These are phyloP conservation scores for Friedmanniomyces endolithicus DNA, from an alignment of 495 filamentous ascomycete species.

Conservation along the genomic window DNA sequence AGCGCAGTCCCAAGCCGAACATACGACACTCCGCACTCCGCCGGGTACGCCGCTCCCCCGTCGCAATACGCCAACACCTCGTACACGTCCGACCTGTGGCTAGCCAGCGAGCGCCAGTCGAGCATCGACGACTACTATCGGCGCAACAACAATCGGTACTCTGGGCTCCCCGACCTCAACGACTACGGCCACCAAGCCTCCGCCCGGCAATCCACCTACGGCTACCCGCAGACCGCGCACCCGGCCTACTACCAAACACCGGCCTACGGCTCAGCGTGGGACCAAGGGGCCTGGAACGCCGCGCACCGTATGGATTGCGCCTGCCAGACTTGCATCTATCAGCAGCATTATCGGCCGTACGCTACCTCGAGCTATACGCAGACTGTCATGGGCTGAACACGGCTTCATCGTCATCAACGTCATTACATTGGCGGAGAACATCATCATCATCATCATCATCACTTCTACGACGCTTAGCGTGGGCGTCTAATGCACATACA, in stretches of 20 bases:
- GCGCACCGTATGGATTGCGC: conserved; percentile 48
- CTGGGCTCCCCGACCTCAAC: conserved; percentile 27
- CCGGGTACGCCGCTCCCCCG: background rate
- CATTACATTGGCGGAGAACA: background rate
- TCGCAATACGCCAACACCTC: conserved; percentile 36
- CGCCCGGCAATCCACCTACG: conserved; percentile 25
- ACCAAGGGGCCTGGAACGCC: conserved; percentile 24
- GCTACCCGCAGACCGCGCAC: conserved; percentile 10
- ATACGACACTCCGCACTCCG: conserved; percentile 26
- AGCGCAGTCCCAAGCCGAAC: conserved; percentile 24
- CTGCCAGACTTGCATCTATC: conserved; percentile 54
- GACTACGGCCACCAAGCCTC: conserved; percentile 37
- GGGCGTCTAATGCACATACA: background rate
- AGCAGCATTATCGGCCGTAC: conserved; percentile 44
- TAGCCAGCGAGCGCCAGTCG: conserved; percentile 45
- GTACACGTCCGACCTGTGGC: conserved; percentile 31
- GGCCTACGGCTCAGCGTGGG: conserved; percentile 22
- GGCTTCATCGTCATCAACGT: background rate
- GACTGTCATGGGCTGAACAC: conserved; percentile 29
- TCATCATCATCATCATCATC: background rate
- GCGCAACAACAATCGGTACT: conserved; percentile 26
- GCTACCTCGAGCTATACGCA: conserved; percentile 39
- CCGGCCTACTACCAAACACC: conserved; percentile 22
- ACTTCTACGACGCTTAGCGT: background rate
- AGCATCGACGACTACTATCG: conserved; percentile 34